Base-by-base conservation (phyloP, 2,329 filamentous ascomycete genomes). In the Gnomoniopsis sp. region DNA sequence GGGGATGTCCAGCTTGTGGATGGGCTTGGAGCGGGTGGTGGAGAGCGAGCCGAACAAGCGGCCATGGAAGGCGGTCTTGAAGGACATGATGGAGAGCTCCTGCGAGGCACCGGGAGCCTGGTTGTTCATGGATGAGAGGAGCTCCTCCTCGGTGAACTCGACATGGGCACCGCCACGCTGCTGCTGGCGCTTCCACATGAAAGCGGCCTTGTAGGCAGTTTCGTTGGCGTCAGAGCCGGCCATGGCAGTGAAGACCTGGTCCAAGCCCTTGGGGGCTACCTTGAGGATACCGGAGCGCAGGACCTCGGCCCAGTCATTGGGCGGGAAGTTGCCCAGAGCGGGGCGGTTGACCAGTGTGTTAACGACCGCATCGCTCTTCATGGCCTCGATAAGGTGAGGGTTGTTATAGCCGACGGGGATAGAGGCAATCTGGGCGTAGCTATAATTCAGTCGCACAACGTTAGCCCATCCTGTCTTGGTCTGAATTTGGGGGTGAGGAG, bases 381-480 rank as follows among this genome's bases (percentile, higher is more conserved):
- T 89, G 36, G 87, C 86, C 67, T 86, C 80, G 65, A 84, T 78
- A 62, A 96, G 83, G 64, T 81, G 76, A 7, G 90, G 87, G 78
- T 96, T 96, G 82, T 93, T 96, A 83, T 96, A 96, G 61, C 92
- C 92, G 49, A 96, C 81, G 3, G 92, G 90, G 67, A 96, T 96
- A 46, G 91, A 96, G 63, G 92, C 92, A 70, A 96, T 96, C 76
- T 96, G 92, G 53, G 92, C 90, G 70, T 93, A 93, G 60, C 87
- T 89, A 65, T 59, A 48, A 49, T 23, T 17, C 33, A 57, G 52
- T 46, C 17, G 46, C 34, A 50, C 12, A 43, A 49, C 49, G 46
- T 61, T 33, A 61, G 49, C 56, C 33, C 22, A 17, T 22, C 21
- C 26, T 19, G n/a, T 30, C 48, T 19, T 21, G 44, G 19, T 46